Evolutionary conservation across 495 filamentous ascomycete genomes (phyloP), one percentile per base, ranked within the genome.

Genomic region (Podospora australis): DNA sequence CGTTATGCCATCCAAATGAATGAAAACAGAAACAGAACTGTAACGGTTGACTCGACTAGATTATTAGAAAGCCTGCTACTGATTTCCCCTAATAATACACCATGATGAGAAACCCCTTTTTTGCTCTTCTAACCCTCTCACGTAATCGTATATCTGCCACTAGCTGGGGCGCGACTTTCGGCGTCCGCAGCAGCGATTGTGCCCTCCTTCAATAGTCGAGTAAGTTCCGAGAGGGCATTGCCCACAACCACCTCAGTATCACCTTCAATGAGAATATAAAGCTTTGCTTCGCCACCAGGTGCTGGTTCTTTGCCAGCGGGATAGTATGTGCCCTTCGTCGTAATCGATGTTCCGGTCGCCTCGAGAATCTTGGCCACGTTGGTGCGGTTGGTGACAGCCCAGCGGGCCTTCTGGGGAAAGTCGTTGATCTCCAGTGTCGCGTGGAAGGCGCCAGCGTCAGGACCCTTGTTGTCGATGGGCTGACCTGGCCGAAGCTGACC

Each of bases 331-430:
- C 92, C 92, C 69, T 99, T 99, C 36, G 88, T 96, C 0, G 92
- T 99, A 66, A 99, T 99, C 3, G 87, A 94, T 6, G 90, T 96
- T 26, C 90, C 92, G 1, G 89, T 95, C 5, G 87, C 79, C 63
- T 99, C 92, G 44, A 99, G 78, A 46, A 99, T 96, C 73, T 96
- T 96, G 52, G 92, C 92, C 48, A 99, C 92, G 57, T 99, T 99
- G 4, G 94, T 99, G 35, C 92, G 81, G 62, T 99, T 99, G 40
- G 92, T 99, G 66, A 99, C 92, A 17, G 89, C 91, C 92, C 92
- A 99, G 47, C 92, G 81, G 53, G 94, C 92, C 80, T 97, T 96
- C 66, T 97, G 92, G 22, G 92, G 94, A 67, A 96, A 97, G 69
- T 97, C 92, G 64, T 99, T 99, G 77, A 99, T 97, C 64, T 97